Conservation (phyloP, 306 rosid species). For the Malus sieversii region DNA sequence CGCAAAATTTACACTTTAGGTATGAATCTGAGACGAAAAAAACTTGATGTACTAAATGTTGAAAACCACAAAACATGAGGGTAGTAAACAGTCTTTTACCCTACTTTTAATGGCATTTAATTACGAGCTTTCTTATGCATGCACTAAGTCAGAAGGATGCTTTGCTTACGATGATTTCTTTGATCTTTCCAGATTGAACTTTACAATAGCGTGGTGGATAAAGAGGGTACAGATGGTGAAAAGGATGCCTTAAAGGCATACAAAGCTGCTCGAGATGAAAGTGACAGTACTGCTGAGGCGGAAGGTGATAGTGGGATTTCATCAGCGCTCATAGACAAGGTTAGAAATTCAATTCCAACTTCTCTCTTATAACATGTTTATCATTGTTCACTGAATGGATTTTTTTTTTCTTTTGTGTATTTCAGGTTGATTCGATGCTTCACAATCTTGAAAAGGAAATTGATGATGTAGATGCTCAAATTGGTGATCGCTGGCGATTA, state of each 20-base stretch:
- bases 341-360: slow-evolving; percentile 20
- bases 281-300: slow-evolving; percentile 35
- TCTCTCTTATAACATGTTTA: background rate
- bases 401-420: background rate
- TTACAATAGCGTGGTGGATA: slow-evolving; percentile 77
- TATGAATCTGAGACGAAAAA: no score
- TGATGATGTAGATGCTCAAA: slow-evolving; percentile 89
- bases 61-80: no score
- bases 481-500: slow-evolving; percentile 76
- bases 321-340: slow-evolving; percentile 78
- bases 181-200: slow-evolving; percentile 66
- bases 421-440: slow-evolving; percentile 89
- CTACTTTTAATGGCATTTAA: background rate
- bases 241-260: slow-evolving; percentile 72
- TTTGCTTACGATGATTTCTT: slow-evolving; percentile 9
- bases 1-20: no score
- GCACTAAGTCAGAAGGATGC: background rate
- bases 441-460: slow-evolving; percentile 96
- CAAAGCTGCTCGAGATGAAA: slow-evolving; percentile 79
- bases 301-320: slow-evolving; percentile 58
- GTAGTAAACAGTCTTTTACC: no score
- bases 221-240: slow-evolving; percentile 62
- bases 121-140: background rate
- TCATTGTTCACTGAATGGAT: background rate
- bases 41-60: no score